Base-by-base conservation (phyloP, 352 stramenopile genomes). In the Pythium monospermum region DNA sequence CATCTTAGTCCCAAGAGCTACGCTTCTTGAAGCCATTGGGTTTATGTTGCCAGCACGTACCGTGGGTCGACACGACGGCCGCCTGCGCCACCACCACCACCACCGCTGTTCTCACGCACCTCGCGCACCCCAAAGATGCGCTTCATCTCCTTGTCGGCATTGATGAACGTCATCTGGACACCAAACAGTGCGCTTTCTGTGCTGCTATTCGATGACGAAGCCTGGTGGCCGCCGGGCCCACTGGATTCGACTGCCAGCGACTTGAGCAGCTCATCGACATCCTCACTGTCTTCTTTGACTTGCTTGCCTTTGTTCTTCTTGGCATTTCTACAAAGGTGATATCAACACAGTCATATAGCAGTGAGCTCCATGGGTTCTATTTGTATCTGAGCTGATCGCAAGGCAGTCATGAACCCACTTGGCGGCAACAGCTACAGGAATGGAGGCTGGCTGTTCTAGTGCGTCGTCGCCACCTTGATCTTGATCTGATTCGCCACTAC, bases 61-160 rank as follows among this genome's bases (percentile, higher is more conserved):
- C 79, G 69, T 50, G 74, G 74, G 46, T 87, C 74, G n/a, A 76
- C 55, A 30, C 76, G 79, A 35, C 80, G 80, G 1, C 66, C 53
- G 15, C 53, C 69, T 21, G 49, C 30, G 30, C 30, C n/a, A n/a
- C n/a, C 15, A 22, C 38, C 38, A n/a, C 40, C 41, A 8, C 35
- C 40, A 1, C 43, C 65, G n/a, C 43, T 50, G 42, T 49, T 73
- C 5, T 84, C 68, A n/a, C 68, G 64, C 0, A 50, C 66, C 50
- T 85, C 72, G 27, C 83, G 86, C 53, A 94, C 83, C 19, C 81
- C 81, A 66, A 94, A 92, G 50, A 94, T 87, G 35, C 83, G 78
- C 64, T 91, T 92, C 83, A 94, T 92, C 63, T 94, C 83, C 57
- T 85, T 91, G 54, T 94, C 83, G 16, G 83, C 83, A 44, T 94